These are phyloP conservation scores for Pyronema omphalodes DNA, from an alignment of 495 filamentous ascomycete genomes.

Conservation along the genomic window DNA sequence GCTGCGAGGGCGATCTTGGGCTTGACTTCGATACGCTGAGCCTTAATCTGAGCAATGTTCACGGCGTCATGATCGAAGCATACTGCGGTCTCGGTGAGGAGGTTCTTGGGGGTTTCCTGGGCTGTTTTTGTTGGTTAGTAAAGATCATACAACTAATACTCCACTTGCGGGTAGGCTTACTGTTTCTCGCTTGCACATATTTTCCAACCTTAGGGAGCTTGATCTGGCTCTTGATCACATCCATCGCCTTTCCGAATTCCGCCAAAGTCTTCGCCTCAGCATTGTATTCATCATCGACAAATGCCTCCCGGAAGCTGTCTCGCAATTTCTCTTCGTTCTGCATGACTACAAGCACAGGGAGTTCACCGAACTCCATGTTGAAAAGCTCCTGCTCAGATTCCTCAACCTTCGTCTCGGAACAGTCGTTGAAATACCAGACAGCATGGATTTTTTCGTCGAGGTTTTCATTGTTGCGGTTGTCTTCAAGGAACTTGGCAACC, in stretches of 20 bases:
- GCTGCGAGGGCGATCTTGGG: constrained; percentile 11
- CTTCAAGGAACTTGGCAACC: constrained; percentile 7
- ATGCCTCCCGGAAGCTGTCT: not conserved
- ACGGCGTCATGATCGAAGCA: constrained; percentile 3
- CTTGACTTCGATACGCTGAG: constrained; percentile 7
- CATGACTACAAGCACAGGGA: constrained; percentile 9
- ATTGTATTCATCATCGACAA: too few relatives aligned
- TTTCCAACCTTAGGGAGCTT: not conserved
- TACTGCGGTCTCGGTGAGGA: constrained; percentile 7
- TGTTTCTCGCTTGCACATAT: not conserved
- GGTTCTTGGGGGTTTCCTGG: constrained; percentile 1
- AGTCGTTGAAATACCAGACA: constrained; percentile 15
- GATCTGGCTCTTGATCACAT: not conserved
- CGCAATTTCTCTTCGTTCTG: constrained; percentile 7
- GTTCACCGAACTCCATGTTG: constrained; percentile 7
- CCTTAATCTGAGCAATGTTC: constrained; percentile 9
- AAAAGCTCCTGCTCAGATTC: constrained; percentile 10
- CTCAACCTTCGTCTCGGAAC: not conserved
- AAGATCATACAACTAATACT: not conserved
- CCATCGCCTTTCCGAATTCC: not conserved
- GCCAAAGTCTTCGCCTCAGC: not conserved
- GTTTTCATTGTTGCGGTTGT: not conserved
- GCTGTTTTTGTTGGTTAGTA: not conserved
- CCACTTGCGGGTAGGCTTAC: not conserved
- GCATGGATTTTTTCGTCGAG: constrained; percentile 5